These are phyloP conservation scores for Cyclostephanos invisitatus DNA, from an alignment of 108 stramenopile genomes.

Conservation along the genomic window DNA sequence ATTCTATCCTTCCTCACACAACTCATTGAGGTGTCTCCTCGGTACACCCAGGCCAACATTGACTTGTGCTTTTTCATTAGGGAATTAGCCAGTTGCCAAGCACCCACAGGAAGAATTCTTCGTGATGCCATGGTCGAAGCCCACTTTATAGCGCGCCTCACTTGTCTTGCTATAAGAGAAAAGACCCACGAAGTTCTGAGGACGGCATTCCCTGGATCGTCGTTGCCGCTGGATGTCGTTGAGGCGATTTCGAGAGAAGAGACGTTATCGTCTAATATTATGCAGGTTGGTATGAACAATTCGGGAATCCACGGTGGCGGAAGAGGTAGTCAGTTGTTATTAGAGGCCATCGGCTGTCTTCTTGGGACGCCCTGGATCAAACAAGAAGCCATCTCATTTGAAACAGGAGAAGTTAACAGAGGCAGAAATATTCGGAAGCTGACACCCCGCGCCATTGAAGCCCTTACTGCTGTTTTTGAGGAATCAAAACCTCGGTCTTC, in stretches of 20 bases:
- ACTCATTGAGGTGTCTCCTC: constrained; percentile 68
- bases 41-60: constrained; percentile 58
- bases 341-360: constrained; percentile 76
- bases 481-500: constrained; percentile 59
- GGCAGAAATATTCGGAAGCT: constrained; percentile 56
- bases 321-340: constrained; percentile 33
- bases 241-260: constrained; percentile 64
- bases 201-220: constrained; percentile 71
- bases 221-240: constrained; percentile 54
- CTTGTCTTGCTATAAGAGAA: constrained; percentile 66
- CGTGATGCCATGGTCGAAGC: constrained; percentile 67
- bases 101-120: constrained; percentile 39
- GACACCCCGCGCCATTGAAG: constrained; percentile 49
- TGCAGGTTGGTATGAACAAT: constrained; percentile 59
- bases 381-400: constrained; percentile 57
- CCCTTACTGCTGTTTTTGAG: constrained; percentile 63
- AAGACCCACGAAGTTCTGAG: constrained; percentile 51
- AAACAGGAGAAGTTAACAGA: constrained; percentile 56
- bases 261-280: constrained; percentile 49
- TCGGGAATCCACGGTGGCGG: constrained; percentile 34
- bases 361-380: constrained; percentile 53
- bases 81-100: constrained; percentile 59
- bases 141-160: constrained; percentile 70
- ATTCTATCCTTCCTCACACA: constrained; percentile 66
- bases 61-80: constrained; percentile 75